Base-by-base conservation (phyloP, 768 basidiomycete genomes). In the Piloderma croceum region DNA sequence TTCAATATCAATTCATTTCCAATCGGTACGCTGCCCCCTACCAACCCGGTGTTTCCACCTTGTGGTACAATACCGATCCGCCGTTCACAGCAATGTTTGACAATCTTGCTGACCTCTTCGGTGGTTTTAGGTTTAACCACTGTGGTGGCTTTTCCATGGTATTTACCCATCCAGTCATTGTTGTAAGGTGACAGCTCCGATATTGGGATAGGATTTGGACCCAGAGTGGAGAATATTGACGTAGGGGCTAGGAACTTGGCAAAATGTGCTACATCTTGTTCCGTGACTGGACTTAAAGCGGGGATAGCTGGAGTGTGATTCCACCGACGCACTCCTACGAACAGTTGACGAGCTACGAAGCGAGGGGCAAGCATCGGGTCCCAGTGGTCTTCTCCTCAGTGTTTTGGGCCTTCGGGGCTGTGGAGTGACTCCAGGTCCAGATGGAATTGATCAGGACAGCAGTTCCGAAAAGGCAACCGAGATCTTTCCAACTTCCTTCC, bases 21-120 rank as follows among this genome's bases (percentile, higher is more conserved):
- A 27, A 91, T 58, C 0, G 96, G 94, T 9, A 94, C 86, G 46
- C 92, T 81, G 25, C 96, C 96, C 41, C 93, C 96, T 25, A 99
- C 96, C 10, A 99, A 76, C 12, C 96, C 96, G 0, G 96, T 99
- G 66, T 99, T 99, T 34, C 96, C 96, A 34, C 96, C 94, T 61
- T 99, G 96, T 2, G 96, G 96, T 2, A 96, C 92, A 39, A 98
- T 76, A n/a, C 82, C 83, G 31, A 99, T 85, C 40, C 76, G 73
- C 42, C 79, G 73, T 39, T 82, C 70, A 51, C 83, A 79, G 62
- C 96, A 98, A 70, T 82, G 89, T 57, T 81, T 83, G 56, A 98
- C 70, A 39, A 97, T 85, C 50, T 84, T 68, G 60, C 83, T 85
- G 57, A 98, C 91, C 65, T 99, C 81, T 45, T 86, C 66, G 0